These are phyloP conservation scores for Byssothecium circinans DNA, from an alignment of 2,329 filamentous ascomycete species.

Conservation along the genomic window DNA sequence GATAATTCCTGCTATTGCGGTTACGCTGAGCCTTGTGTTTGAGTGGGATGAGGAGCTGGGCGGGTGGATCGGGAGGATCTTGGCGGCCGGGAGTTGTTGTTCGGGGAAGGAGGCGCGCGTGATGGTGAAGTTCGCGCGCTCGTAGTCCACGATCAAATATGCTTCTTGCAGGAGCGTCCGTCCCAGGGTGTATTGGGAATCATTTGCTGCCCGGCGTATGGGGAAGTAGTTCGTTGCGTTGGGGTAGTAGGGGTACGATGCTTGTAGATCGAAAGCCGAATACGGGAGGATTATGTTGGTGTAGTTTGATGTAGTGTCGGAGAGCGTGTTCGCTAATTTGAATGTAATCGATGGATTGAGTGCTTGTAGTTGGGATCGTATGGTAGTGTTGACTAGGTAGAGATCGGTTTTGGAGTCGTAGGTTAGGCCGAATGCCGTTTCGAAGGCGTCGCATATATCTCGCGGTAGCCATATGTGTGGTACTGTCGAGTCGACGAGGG, in stretches of 20 bases:
- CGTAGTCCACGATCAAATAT: slow-evolving; percentile 53
- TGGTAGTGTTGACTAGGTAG: slow-evolving; percentile 33
- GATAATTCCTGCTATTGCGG: slow-evolving; percentile 39
- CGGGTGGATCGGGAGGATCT: slow-evolving; percentile 27
- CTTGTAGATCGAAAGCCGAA: slow-evolving; percentile 51
- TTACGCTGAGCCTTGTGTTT: slow-evolving; percentile 18
- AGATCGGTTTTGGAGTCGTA: slow-evolving; percentile 34
- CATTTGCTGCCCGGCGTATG: slow-evolving; percentile 59
- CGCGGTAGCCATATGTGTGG: slow-evolving; percentile 46
- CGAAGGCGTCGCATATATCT: slow-evolving; percentile 45
- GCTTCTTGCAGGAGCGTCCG: slow-evolving; percentile 70
- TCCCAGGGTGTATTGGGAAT: slow-evolving; percentile 63
- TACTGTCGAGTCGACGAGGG: slow-evolving; percentile 46
- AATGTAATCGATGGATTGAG: slow-evolving; percentile 44
- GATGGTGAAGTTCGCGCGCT: slow-evolving; percentile 50
- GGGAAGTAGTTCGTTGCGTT: slow-evolving; percentile 70
- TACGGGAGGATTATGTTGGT: slow-evolving; percentile 52
- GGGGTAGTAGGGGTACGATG: slow-evolving; percentile 57
- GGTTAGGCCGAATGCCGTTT: slow-evolving; percentile 39
- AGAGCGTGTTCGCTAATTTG: slow-evolving; percentile 36
- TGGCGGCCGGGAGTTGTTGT: slow-evolving; percentile 27
- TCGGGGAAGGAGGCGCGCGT: slow-evolving; percentile 41
- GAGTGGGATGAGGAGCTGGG: slow-evolving; percentile 6
- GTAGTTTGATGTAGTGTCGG: slow-evolving; percentile 36
- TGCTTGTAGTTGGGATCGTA: slow-evolving; percentile 8